Base-by-base conservation (phyloP, 176 grass and related monocot genomes). In the Elaeis guineensis region DNA sequence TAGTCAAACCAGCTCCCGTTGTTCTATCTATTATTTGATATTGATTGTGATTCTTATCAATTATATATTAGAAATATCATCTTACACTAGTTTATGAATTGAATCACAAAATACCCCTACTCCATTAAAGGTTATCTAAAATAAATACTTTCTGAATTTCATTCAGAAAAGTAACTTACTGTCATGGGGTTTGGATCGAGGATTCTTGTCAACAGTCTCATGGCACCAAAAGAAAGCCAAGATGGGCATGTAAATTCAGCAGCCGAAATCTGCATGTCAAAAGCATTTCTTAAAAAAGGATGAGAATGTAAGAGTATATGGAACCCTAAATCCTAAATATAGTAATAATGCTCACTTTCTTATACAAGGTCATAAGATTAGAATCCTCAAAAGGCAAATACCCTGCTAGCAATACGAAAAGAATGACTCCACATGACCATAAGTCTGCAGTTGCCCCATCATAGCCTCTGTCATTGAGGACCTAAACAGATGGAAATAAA, bases 381-480 rank as follows among this genome's bases (percentile, higher is more conserved):
- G 87, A 79, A 71, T 98, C 93, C 78, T 98, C 93, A 53, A 92
- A 98, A 55, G 93, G 93, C 69, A 98, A 83, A 83, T 77, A 98
- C 48, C 93, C 93, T 19, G 87, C 81, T 67, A 98, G 73, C 50
- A 98, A 52, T 60, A 98, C 82, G 69, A 83, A 98, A 69, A 98
- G 87, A 67, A 98, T 98, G 25, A 98, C 85, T 69, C 94, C 94
- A 50, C 94, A 98, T 51, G 94, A 98, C 94, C 94, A 98, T 52
- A 98, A 67, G 78, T 98, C 93, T 14, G 93, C 88, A 69, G 82
- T 66, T 71, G 88, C 87, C 71, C 93, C 93, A 64, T 92, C 84
- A 81, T 98, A 98, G 49, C 93, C 93, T 86, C 87, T 83, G 70
- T 98, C 88, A 51, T 98, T 85, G 28, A 98, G 90, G 26, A 98